Percentiles rank a stretch among this genome's conserved stretches.
phyloP scores from a whole-genome alignment of 1,284 basidiomycete genomes.

The Leucoagaricus sp. region DNA sequence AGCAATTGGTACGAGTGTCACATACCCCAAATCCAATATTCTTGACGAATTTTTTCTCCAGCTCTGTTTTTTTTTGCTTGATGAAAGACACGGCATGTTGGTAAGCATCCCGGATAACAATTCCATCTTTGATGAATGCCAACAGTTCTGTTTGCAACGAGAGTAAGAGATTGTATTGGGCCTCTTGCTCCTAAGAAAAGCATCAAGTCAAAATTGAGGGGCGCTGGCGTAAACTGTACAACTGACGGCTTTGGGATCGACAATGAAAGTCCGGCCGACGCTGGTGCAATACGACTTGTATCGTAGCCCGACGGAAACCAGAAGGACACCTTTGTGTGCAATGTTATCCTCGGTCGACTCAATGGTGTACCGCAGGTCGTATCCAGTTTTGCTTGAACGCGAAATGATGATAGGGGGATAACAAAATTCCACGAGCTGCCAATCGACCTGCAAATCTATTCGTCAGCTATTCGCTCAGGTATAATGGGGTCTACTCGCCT shows the following conservation, averaged over 20 bases:
- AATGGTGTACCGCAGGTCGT: constrained; percentile 87
- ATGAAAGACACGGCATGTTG: constrained; percentile 75
- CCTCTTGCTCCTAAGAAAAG: constrained; percentile 84
- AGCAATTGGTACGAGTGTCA: constrained; percentile 15
- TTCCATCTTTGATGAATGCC: constrained; percentile 81
- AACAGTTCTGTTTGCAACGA: constrained; percentile 81
- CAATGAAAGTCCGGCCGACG: constrained; percentile 91
- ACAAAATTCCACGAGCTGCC: constrained; percentile 87
- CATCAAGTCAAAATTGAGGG: background rate
- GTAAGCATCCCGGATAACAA: constrained; percentile 79
- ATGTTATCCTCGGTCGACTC: constrained; percentile 85
- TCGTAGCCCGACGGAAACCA: constrained; percentile 87
- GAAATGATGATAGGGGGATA: constrained; percentile 97
- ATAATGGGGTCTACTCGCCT: constrained; percentile 48
- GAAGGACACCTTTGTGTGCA: constrained; percentile 88
- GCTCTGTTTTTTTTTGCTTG: constrained; percentile 75
- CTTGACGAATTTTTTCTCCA: constrained; percentile 88
- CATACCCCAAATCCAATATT: constrained; percentile 88
- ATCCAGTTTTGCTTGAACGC: constrained; percentile 77
- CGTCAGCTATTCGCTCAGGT: constrained; percentile 7
- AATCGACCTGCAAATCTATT: constrained; percentile 68
- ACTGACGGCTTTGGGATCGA: constrained; percentile 85
- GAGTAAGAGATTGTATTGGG: constrained; percentile 79
- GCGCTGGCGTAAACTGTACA: background rate
- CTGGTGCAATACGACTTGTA: constrained; percentile 95